Conservation (phyloP, 2,329 filamentous ascomycete genomes). For the Alternaria alternata region DNA sequence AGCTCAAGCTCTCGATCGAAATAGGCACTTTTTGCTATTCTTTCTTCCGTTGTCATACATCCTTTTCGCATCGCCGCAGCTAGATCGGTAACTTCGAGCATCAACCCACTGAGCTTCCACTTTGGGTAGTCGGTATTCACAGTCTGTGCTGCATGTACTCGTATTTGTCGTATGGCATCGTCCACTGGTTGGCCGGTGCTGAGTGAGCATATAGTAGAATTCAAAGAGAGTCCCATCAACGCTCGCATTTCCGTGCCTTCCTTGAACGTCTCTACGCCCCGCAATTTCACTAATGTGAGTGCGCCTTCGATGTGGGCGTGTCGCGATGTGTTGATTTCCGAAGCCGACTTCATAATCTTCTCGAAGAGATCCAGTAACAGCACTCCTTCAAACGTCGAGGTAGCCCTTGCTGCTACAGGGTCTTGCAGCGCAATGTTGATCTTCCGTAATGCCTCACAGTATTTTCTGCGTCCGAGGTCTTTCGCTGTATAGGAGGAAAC, state of each 20-base stretch:
- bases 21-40: conserved; percentile 22
- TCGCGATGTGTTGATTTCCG: conserved; percentile 13
- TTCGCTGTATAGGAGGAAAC: conserved; percentile 25
- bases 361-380: conserved; percentile 41
- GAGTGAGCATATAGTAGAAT: conserved; percentile 42
- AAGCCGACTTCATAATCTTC: conserved; percentile 29
- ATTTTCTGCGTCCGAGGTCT: conserved; percentile 31
- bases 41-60: conserved; percentile 21
- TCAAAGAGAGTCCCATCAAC: conserved; percentile 33
- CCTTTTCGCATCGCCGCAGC: conserved; percentile 23
- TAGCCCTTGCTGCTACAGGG: conserved; percentile 18
- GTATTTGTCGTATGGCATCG: conserved; percentile 26
- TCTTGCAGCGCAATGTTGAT: conserved; percentile 29
- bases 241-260: conserved; percentile 22
- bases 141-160: conserved; percentile 31
- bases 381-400: conserved; percentile 29
- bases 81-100: conserved; percentile 38
- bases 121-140: conserved; percentile 39
- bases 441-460: conserved; percentile 33
- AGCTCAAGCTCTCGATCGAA: conserved; percentile 35
- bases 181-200: conserved; percentile 31
- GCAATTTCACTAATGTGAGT: conserved; percentile 32
- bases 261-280: conserved; percentile 28
- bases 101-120: conserved; percentile 39
- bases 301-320: conserved; percentile 38